Conservation (phyloP, 495 filamentous ascomycete genomes). For the Tetracladium marchalianum region DNA sequence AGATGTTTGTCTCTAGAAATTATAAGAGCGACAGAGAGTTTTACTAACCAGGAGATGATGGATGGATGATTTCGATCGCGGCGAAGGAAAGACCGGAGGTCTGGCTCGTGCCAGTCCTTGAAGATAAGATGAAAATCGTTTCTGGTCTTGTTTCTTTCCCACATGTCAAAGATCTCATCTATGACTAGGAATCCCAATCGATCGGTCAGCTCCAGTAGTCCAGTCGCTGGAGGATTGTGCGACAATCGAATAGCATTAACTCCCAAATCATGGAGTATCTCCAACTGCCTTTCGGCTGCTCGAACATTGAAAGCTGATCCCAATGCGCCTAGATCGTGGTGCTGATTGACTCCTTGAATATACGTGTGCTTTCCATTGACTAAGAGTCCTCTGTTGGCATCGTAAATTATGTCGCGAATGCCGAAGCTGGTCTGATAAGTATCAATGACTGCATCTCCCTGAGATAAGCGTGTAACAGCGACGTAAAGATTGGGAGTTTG, state of each 20-base stretch:
- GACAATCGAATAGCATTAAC: slow-evolving; percentile 37
- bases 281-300: slow-evolving; percentile 32
- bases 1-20: too few relatives aligned
- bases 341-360: slow-evolving; percentile 34
- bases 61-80: slow-evolving; percentile 43
- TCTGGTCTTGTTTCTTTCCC: slow-evolving; percentile 27
- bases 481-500: slow-evolving; percentile 37
- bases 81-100: slow-evolving; percentile 34
- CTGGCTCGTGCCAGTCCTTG: slow-evolving; percentile 35
- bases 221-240: slow-evolving; percentile 40
- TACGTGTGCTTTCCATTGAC: slow-evolving; percentile 30
- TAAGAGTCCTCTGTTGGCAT: slow-evolving; percentile 27
- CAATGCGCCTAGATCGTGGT: slow-evolving; percentile 37
- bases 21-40: too few relatives aligned
- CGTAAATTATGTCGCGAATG: slow-evolving; percentile 30
- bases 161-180: slow-evolving; percentile 39
- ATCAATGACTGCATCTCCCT: slow-evolving; percentile 24
- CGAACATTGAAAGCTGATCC: slow-evolving; percentile 36
- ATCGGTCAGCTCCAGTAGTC: slow-evolving; percentile 48
- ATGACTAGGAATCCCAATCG: slow-evolving; percentile 47
- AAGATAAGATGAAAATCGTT: slow-evolving; percentile 40
- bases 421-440: slow-evolving; percentile 39
- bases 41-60: slow-evolving; percentile 37
- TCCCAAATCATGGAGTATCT: slow-evolving; percentile 37
- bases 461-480: slow-evolving; percentile 28